phyloP scores from a whole-genome alignment of 768 basidiomycete species.

The Boletus sp. region DNA sequence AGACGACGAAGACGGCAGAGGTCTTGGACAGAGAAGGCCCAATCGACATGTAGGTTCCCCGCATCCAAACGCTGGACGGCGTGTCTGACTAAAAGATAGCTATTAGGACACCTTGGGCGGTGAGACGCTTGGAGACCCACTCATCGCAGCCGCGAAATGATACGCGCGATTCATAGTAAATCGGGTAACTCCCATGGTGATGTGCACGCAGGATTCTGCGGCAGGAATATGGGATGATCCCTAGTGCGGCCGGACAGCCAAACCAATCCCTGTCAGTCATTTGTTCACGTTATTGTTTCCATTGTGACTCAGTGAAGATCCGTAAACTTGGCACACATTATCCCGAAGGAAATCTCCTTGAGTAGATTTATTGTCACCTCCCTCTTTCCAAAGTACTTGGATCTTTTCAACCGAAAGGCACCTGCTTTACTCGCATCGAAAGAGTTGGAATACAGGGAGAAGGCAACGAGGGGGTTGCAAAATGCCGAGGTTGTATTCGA shows the following conservation, averaged over 20 bases:
- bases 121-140: conserved; percentile 50
- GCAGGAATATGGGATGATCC: no score
- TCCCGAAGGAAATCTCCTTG: conserved; percentile 40
- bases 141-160: conserved; percentile 41
- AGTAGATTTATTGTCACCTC: conserved; percentile 17
- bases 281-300: background rate
- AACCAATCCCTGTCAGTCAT: background rate
- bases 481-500: background rate
- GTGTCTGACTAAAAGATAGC: background rate
- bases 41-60: conserved; percentile 41
- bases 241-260: background rate
- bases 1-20: conserved; percentile 50
- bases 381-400: conserved; percentile 30
- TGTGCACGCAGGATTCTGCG: background rate
- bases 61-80: background rate
- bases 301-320: background rate
- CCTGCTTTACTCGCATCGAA: conserved; percentile 40
- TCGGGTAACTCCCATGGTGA: background rate
- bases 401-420: conserved; percentile 41
- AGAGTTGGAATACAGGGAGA: conserved; percentile 45
- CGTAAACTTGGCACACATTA: conserved; percentile 25
- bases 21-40: conserved; percentile 56
- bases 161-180: conserved; percentile 46
- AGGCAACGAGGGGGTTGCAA: conserved; percentile 41
- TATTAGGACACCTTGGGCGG: conserved; percentile 51